Evolutionary conservation across 768 basidiomycete genomes (phyloP), one percentile per base, ranked within the genome.

Genomic region (Hygrophorus russula): DNA sequence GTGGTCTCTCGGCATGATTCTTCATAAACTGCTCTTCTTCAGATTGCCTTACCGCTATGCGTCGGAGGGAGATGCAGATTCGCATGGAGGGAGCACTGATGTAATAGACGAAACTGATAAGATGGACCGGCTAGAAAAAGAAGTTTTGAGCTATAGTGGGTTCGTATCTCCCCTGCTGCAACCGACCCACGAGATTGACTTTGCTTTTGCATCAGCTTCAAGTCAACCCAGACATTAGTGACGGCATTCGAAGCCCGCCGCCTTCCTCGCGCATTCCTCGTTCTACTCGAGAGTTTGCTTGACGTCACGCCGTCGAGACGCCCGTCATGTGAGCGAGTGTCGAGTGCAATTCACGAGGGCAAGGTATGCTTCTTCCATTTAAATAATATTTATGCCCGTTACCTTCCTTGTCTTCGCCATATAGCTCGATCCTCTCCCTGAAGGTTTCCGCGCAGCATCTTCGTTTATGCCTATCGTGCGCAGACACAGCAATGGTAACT

Each of bases 1-100:
- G 80, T 98, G 94, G 93, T 89, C 88, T 4, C 70, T 98, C 12
- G 93, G 93, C 49, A 91, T 98, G 84, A 88, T 98, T 44, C 69
- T 98, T 13, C 81, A 97, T 66, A 93, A 91, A 53, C 71, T 98
- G 48, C 64, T 94, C 1, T 98, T 96, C 65, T 91, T 97, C 64
- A 76, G 77, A 28, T 62, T 94, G 14, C 93, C 94, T 0, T 97
- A 91, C 55, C 71, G 69, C 13, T 79, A 88, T 50, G 80, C 83
- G 1, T 66, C 78, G 1, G 72, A 71, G 32, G 76, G 74, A 0
- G 77, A 75, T 43, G 72, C 67, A 0, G 66, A 8, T 8, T 30
- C 39, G 14, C 31, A 69, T 37, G 69, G 64, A 2, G 62, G 65
- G 31, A 55, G 63, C 0, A 54, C 63, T 13, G 66, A 66, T 33